Conservation (phyloP, 129 eudicot genomes). For the Arctium lappa region DNA sequence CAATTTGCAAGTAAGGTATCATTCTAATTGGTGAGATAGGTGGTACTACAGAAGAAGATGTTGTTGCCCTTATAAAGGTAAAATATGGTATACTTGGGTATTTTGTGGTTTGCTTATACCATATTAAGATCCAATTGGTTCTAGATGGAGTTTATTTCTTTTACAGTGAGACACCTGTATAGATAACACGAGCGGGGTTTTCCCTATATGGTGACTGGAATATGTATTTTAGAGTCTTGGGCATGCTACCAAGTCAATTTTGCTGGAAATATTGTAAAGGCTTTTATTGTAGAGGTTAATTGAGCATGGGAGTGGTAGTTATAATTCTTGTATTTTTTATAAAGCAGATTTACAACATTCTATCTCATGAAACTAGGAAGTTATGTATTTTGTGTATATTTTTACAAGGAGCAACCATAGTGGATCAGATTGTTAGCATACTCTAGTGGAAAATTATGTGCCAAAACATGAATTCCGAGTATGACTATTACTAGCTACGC, state of each 20-base stretch:
- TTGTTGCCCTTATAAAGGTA: too few relatives aligned
- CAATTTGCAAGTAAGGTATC: too few relatives aligned
- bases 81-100: too few relatives aligned
- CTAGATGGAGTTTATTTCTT: not conserved
- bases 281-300: not conserved
- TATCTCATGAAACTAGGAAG: not conserved
- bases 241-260: not conserved
- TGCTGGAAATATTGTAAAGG: not conserved
- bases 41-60: too few relatives aligned
- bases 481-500: not conserved
- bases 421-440: slow-evolving; percentile 82
- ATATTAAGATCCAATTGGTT: not conserved
- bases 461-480: slow-evolving; percentile 57
- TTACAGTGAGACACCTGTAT: not conserved
- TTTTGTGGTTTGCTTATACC: too few relatives aligned
- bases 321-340: not conserved
- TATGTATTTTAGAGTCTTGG: not conserved
- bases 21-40: too few relatives aligned
- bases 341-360: slow-evolving; percentile 1
- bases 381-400: slow-evolving; percentile 6
- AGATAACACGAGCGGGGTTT: not conserved
- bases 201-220: not conserved
- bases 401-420: slow-evolving; percentile 94
- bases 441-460: slow-evolving; percentile 69
- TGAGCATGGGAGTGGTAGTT: not conserved